Base-by-base conservation (phyloP, 345 rosid species). In the Limnanthes douglasii region DNA sequence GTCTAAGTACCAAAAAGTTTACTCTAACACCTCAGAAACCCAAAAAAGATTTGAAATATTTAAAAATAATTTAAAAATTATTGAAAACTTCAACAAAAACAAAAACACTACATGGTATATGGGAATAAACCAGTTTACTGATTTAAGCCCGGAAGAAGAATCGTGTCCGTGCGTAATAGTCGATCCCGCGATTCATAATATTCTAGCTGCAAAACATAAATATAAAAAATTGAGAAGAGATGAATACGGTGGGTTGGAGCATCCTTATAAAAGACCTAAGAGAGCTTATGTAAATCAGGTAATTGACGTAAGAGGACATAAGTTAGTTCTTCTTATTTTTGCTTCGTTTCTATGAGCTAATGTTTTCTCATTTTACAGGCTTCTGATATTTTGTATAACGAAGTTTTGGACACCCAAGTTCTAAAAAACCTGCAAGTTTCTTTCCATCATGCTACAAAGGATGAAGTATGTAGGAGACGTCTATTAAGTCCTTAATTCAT, bases 271-370 rank as follows among this genome's bases (percentile, higher is more conserved):
- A n/a, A n/a, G n/a, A n/a, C n/a, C n/a, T 54, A 90, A 84, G 98
- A 65, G 84, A 48, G 61, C 70, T 32, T 94, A 84, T 59, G 75
- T 75, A 45, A 85, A 90, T 56, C 96, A 90, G 88, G 96, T 81
- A 58, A 15, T 14, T 17, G 38, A 16, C 25, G 13, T 10, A 34
- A 37, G n/a, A n/a, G n/a, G n/a, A n/a, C n/a, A n/a, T n/a, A 31
- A 14, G 37, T 54, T 19, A 24, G 48, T 21, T 11, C 22, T 20
- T 20, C 19, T 30, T 20, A 40, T 43, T 34, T 20, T 20, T 48
- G 49, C 43, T 37, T 47, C 45, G 33, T 34, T 46, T 15, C 38
- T 26, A 4, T 30, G 23, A 7, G 41, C 18, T 3, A 19, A 22
- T 34, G 41, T 56, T 18, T 54, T 50, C 13, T 33, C n/a, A n/a